phyloP scores from a whole-genome alignment of 306 rosid genomes.

The Bauhinia variegata region DNA sequence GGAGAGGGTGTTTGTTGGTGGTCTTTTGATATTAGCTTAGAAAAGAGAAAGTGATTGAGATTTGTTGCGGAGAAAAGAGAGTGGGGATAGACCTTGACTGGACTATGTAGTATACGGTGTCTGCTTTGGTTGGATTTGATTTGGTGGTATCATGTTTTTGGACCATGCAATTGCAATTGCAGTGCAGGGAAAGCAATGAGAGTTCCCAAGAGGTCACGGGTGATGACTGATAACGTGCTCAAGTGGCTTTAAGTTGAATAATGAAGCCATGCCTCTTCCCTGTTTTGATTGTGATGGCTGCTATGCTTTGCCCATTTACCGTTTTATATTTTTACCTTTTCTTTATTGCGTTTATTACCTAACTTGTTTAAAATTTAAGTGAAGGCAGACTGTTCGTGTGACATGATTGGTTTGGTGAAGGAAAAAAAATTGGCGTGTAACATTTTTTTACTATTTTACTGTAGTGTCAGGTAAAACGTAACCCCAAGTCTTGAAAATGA shows the following conservation, averaged over 20 bases:
- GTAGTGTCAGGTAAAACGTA: too few relatives aligned
- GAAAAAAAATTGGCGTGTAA: too few relatives aligned
- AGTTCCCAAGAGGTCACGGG: slow-evolving; percentile 25
- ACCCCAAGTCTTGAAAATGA: too few relatives aligned
- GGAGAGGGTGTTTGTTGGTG: background rate
- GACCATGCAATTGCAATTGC: background rate
- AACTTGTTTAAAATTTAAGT: too few relatives aligned
- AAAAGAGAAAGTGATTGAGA: background rate
- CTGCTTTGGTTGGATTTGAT: slow-evolving; percentile 3
- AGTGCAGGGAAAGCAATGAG: slow-evolving; percentile 2
- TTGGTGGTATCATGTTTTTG: background rate
- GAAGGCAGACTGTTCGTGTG: too few relatives aligned
- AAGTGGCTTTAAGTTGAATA: background rate
- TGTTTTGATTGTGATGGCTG: slow-evolving; percentile 22
- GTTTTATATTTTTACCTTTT: background rate
- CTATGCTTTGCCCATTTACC: background rate
- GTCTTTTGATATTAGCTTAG: background rate
- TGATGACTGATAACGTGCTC: background rate
- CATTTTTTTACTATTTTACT: too few relatives aligned
- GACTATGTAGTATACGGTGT: background rate
- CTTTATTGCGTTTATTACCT: too few relatives aligned
- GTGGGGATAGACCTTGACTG: background rate
- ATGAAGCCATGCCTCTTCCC: background rate
- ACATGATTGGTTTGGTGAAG: too few relatives aligned
- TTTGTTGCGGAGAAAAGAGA: slow-evolving; percentile 15